phyloP scores from a whole-genome alignment of 805 yeast species.

The Kodamaea restingae region DNA sequence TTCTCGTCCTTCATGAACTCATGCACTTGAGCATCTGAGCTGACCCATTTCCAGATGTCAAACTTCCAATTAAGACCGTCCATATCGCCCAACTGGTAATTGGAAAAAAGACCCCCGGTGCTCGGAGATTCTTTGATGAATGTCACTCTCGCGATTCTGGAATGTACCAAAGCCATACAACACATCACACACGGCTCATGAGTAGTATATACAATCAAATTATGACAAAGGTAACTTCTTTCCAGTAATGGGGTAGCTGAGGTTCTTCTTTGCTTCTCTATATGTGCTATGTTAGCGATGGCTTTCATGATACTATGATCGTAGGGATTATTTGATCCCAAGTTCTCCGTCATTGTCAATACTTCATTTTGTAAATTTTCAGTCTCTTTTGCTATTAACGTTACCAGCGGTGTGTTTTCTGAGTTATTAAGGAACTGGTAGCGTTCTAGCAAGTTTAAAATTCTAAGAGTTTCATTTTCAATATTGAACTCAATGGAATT shows the following conservation, averaged over 20 bases:
- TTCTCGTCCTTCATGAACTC: background rate
- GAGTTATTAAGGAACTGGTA: background rate
- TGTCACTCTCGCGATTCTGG: slow-evolving; percentile 68
- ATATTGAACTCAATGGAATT: slow-evolving; percentile 53
- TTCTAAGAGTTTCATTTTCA: slow-evolving; percentile 31
- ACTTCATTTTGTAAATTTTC: slow-evolving; percentile 27
- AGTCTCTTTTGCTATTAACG: slow-evolving; percentile 61
- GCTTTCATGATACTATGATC: slow-evolving; percentile 76
- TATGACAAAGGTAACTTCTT: slow-evolving; percentile 64
- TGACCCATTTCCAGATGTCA: slow-evolving; percentile 75
- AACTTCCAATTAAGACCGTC: slow-evolving; percentile 81
- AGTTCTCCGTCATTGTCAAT: slow-evolving; percentile 37
- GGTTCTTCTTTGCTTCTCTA: slow-evolving; percentile 41
- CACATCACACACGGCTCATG: slow-evolving; percentile 98
- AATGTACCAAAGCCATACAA: slow-evolving; percentile 91
- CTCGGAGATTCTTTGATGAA: slow-evolving; percentile 46
- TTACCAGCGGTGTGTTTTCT: slow-evolving; percentile 43
- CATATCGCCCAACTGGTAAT: slow-evolving; percentile 72
- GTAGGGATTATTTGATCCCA: slow-evolving; percentile 46
- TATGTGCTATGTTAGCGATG: slow-evolving; percentile 57
- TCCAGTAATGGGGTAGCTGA: background rate
- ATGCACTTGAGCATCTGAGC: background rate
- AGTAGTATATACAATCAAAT: slow-evolving; percentile 76
- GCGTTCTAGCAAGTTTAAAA: slow-evolving; percentile 13
- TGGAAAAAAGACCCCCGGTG: slow-evolving; percentile 53